A percentile compares a stretch with the other conserved stretches of the same genome.
Evolutionary conservation across 1,284 basidiomycete genomes (phyloP).

Genomic region (Cystobasidiaceae sp.): DNA sequence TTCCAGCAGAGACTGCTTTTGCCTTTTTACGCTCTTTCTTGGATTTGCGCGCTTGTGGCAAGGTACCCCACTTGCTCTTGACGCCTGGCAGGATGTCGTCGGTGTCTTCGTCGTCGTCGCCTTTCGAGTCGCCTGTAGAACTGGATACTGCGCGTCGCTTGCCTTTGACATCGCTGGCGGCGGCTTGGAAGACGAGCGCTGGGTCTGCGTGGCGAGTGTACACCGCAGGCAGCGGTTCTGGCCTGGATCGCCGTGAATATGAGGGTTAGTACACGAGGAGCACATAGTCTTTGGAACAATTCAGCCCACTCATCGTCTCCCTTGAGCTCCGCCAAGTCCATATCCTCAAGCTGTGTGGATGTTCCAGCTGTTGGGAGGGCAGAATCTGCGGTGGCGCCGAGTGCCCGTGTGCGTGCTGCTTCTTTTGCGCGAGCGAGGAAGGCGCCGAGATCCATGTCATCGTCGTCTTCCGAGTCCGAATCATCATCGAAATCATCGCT

Average conservation of each 20-base stretch:
- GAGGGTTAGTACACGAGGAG: no score
- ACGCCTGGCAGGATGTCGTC: slow-evolving; percentile 11
- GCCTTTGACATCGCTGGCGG: slow-evolving; percentile 22
- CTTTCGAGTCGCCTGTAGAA: no score
- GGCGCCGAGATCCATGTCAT: slow-evolving; percentile 2
- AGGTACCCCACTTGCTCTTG: slow-evolving; percentile 25
- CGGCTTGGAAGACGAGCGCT: slow-evolving; percentile 6
- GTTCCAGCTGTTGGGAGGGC: slow-evolving; percentile 3
- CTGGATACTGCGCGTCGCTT: background rate
- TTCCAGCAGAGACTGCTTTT: slow-evolving; percentile 59
- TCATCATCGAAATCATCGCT: no score
- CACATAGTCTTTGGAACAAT: no score
- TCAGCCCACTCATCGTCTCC: slow-evolving; percentile 4
- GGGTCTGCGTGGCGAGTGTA: slow-evolving; percentile 24
- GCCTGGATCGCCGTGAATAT: background rate
- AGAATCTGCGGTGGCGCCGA: slow-evolving; percentile 11
- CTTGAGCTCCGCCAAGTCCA: background rate
- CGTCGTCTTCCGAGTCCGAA: no score
- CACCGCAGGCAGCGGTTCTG: slow-evolving; percentile 21
- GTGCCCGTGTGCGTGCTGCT: slow-evolving; percentile 1
- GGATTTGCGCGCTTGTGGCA: slow-evolving; percentile 14
- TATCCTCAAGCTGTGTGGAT: slow-evolving; percentile 13
- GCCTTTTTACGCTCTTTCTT: slow-evolving; percentile 19
- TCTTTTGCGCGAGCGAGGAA: slow-evolving; percentile 15
- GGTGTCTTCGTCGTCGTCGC: slow-evolving; percentile 6